Base-by-base conservation (phyloP, 371 early-diverging fungal species). In the Fennellomyces sp. region DNA sequence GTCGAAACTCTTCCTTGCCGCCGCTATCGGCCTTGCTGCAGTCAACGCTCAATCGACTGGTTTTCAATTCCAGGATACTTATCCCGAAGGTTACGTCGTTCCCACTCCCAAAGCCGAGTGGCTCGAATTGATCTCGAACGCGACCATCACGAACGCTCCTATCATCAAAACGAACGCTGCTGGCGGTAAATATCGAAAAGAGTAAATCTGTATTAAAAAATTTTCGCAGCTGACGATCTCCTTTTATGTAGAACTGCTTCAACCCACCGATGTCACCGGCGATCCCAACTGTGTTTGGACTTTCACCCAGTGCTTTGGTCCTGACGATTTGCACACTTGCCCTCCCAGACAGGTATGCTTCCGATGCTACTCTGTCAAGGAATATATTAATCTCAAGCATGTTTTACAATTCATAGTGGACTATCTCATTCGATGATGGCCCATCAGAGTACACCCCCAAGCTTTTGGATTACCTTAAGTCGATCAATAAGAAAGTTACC, bases 271-370 rank as follows among this genome's bases (percentile, higher is more conserved):
- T 52, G 52, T 25, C 11, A 6, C n/a, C 6, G 50, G 56, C 27
- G 80, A 80, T 57, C 66, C 74, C 28, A 65, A 79, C 52, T 85
- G 85, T 54, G 79, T 77, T 66, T 85, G 85, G 85, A 80, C 82
- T 2, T 81, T 78, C 52, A 65, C 81, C 12, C 73, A 78, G 17
- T 85, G 85, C 57, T 52, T 64, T 50, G 75, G 74, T 25, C 61
- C 68, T 8, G 76, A 74, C 13, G 83, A 82, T 60, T 69, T 85
- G 27, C 66, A 72, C 31, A 59, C 75, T 15, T 85, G 85, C 61
- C 85, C 83, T 28, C 74, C 75, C 59, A 76, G 78, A 1, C 63
- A n/a, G n/a, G n/a, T n/a, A n/a, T n/a, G n/a, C n/a, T n/a, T n/a
- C n/a, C n/a, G n/a, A n/a, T n/a, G n/a, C n/a, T n/a, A n/a, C n/a